A percentile compares a stretch with the other conserved stretches of the same genome.
These are phyloP conservation scores for Nicotiana knightiana DNA, from an alignment of 257 asterid species.

Conservation along the genomic window DNA sequence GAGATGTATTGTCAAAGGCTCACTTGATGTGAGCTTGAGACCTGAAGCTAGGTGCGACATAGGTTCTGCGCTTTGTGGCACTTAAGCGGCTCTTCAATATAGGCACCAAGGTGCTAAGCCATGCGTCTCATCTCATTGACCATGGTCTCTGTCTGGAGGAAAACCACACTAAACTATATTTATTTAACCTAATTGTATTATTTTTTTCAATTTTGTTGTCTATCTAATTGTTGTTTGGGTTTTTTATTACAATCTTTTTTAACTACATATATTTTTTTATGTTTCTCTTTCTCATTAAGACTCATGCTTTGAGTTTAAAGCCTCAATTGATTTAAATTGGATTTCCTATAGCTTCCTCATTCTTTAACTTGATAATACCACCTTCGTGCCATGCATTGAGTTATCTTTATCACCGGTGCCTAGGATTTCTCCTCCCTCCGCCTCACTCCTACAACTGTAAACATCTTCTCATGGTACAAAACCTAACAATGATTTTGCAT, in stretches of 20 bases:
- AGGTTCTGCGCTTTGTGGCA: neutral
- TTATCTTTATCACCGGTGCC: neutral
- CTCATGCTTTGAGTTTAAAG: neutral
- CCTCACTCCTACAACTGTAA: neutral
- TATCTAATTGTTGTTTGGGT: neutral
- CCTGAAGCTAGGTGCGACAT: neutral
- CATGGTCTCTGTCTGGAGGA: neutral
- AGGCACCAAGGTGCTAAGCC: neutral
- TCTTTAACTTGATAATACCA: neutral
- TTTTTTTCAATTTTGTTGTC: neutral
- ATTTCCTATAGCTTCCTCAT: neutral
- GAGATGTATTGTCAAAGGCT: too few species aligned
- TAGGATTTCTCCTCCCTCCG: neutral
- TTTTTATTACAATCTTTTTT: neutral
- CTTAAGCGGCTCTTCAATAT: neutral
- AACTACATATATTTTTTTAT: neutral
- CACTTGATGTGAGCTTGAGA: too few species aligned
- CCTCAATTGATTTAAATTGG: neutral
- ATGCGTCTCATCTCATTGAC: neutral
- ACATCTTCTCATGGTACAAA: neutral
- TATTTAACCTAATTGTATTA: neutral
- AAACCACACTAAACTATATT: neutral
- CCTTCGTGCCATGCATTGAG: neutral
- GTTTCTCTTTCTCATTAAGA: neutral
- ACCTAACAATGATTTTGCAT: neutral